phyloP scores from a whole-genome alignment of 1,284 basidiomycete genomes.

The Moniliella sp. region DNA sequence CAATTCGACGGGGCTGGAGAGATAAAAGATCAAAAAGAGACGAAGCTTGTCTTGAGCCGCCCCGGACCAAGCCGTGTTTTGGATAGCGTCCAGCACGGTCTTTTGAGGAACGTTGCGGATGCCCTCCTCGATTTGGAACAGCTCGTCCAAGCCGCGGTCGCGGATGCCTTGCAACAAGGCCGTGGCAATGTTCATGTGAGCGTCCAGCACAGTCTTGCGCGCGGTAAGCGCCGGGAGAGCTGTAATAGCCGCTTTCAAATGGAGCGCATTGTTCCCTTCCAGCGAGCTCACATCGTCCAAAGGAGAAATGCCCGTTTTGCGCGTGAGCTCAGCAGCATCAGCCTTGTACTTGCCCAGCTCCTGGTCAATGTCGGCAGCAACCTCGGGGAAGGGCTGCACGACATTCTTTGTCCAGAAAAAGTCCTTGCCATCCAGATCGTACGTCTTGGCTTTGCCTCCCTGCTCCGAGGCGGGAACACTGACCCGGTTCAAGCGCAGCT shows the following conservation, averaged over 20 bases:
- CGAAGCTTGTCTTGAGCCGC: slow-evolving; percentile 59
- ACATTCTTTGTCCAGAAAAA: slow-evolving; percentile 98
- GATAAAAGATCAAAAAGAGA: slow-evolving; percentile 75
- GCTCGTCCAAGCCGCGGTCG: slow-evolving; percentile 72
- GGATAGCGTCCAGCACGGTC: slow-evolving; percentile 55
- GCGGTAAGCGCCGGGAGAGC: slow-evolving; percentile 92
- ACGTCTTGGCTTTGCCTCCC: slow-evolving; percentile 32
- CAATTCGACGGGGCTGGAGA: slow-evolving; percentile 61
- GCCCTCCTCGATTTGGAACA: slow-evolving; percentile 85
- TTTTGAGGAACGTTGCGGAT: slow-evolving; percentile 43
- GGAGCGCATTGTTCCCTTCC: slow-evolving; percentile 70
- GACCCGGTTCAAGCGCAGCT: slow-evolving; percentile 88
- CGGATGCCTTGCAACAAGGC: slow-evolving; percentile 88
- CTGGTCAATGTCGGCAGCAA: slow-evolving; percentile 84
- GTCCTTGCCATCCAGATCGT: slow-evolving; percentile 91
- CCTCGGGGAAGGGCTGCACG: slow-evolving; percentile 85
- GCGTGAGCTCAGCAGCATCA: slow-evolving; percentile 87
- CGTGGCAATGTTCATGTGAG: slow-evolving; percentile 98
- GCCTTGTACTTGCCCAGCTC: slow-evolving; percentile 82
- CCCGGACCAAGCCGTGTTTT: slow-evolving; percentile 29
- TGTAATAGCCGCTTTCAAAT: slow-evolving; percentile 91
- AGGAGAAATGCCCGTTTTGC: slow-evolving; percentile 83
- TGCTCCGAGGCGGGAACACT: slow-evolving; percentile 41
- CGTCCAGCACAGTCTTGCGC: slow-evolving; percentile 81
- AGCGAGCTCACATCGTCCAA: slow-evolving; percentile 56